Evolutionary conservation across 257 asterid species (phyloP).

Genomic region (Eucommia ulmoides): DNA sequence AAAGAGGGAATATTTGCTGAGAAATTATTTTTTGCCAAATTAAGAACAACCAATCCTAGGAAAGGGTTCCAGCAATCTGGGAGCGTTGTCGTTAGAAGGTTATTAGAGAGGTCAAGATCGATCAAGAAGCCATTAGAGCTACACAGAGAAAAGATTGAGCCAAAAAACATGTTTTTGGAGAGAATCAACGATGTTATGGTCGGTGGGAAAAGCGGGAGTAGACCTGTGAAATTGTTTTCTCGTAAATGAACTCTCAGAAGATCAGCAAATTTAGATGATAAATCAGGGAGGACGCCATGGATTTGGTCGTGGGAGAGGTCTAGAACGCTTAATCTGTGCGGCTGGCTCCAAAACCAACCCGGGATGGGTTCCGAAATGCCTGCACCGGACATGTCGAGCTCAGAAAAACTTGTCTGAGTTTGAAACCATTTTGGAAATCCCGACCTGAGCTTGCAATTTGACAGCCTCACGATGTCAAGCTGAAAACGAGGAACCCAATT

Average conservation of each 20-base stretch:
- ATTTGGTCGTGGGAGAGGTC: not conserved
- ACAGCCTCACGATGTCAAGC: not conserved
- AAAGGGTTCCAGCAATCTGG: not conserved
- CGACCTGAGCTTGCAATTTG: not conserved
- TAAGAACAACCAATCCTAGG: not conserved
- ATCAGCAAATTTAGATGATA: not conserved
- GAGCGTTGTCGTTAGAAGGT: not conserved
- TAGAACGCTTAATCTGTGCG: not conserved
- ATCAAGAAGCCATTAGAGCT: not conserved
- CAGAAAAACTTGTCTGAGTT: not conserved
- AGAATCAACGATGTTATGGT: not conserved
- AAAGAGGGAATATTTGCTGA: not conserved
- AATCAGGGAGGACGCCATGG: not conserved
- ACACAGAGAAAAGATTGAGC: not conserved
- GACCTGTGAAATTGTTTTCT: not conserved
- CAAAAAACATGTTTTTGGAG: not conserved
- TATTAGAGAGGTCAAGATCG: not conserved
- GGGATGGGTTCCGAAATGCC: not conserved
- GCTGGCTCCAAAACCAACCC: not conserved
- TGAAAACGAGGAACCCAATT: not conserved
- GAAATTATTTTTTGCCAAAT: not conserved
- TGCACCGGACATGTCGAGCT: not conserved
- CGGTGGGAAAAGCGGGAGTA: not conserved
- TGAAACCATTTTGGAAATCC: not conserved
- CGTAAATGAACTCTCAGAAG: not conserved